Percentiles rank a stretch among this genome's conserved stretches.
Conservation (phyloP, 805 yeast genomes). For the Metschnikowia chrysomelidarum region DNA sequence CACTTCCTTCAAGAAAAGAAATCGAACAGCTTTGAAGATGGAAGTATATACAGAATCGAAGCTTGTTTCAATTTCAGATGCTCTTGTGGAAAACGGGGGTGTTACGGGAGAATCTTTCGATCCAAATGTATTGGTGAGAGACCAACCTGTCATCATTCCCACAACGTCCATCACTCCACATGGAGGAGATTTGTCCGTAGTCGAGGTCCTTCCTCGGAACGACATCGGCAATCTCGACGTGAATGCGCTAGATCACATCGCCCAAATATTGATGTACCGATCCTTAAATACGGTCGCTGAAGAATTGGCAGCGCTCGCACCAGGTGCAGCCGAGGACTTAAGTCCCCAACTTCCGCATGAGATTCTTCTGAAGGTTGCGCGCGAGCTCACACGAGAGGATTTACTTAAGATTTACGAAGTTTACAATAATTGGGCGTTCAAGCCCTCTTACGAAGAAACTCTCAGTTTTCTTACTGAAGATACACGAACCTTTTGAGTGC, state of each 20-base stretch:
- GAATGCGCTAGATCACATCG: conserved; percentile 65
- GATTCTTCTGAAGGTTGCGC: conserved; percentile 44
- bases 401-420: conserved; percentile 47
- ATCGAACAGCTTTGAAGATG: conserved; percentile 61
- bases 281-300: conserved; percentile 45
- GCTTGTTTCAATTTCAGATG: conserved; percentile 48
- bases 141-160: conserved; percentile 36
- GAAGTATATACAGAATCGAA: conserved; percentile 61
- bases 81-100: conserved; percentile 10
- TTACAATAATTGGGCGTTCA: conserved; percentile 82
- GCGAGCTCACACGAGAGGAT: conserved; percentile 55
- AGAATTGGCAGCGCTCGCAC: conserved; percentile 60
- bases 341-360: conserved; percentile 25
- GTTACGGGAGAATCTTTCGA: conserved; percentile 32
- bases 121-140: conserved; percentile 34
- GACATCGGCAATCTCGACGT: conserved; percentile 30
- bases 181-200: conserved; percentile 45
- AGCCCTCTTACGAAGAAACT: conserved; percentile 47
- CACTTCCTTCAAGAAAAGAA: conserved; percentile 49
- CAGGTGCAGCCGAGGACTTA: conserved; percentile 70
- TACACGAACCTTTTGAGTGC: conserved; percentile 13
- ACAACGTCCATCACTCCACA: conserved; percentile 27
- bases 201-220: conserved; percentile 51
- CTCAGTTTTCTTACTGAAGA: conserved; percentile 18
- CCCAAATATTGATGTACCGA: conserved; percentile 28